phyloP scores from a whole-genome alignment of 306 rosid species.

The Coriaria nepalensis region DNA sequence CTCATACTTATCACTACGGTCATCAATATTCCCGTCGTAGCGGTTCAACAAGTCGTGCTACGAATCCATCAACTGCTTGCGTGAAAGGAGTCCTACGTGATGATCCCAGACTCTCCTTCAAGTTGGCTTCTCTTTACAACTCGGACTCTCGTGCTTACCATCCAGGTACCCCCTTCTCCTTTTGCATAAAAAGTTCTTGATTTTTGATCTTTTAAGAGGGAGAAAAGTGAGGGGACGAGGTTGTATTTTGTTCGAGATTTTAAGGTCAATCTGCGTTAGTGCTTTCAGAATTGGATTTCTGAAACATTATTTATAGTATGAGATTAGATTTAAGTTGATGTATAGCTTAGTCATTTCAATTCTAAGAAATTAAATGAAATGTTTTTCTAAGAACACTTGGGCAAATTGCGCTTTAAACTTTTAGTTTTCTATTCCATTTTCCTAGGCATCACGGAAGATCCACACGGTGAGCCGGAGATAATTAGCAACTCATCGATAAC shows the following conservation, averaged over 20 bases:
- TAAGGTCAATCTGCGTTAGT: no score
- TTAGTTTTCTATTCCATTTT: background rate
- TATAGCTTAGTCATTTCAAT: no score
- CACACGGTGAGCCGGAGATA: constrained; percentile 50
- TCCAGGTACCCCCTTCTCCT: constrained; percentile 29
- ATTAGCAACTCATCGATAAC: constrained; percentile 31
- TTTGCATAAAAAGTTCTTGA: background rate
- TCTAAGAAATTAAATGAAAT: no score
- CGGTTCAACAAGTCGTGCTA: constrained; percentile 34
- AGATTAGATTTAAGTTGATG: no score
- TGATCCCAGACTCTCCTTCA: constrained; percentile 37
- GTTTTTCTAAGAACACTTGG: background rate
- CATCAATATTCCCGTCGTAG: constrained; percentile 79
- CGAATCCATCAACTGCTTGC: constrained; percentile 45
- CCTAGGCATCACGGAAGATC: constrained; percentile 42
- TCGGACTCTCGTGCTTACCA: constrained; percentile 22
- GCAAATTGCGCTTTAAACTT: background rate
- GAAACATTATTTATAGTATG: no score
- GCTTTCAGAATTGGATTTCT: no score
- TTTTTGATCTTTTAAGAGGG: background rate
- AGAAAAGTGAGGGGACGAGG: background rate
- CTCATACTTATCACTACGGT: constrained; percentile 55
- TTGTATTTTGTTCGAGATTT: background rate
- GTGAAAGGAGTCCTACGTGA: constrained; percentile 38
- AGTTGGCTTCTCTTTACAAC: constrained; percentile 46